phyloP scores from a whole-genome alignment of 148 eudicot species.

The Gaultheria prostrata region DNA sequence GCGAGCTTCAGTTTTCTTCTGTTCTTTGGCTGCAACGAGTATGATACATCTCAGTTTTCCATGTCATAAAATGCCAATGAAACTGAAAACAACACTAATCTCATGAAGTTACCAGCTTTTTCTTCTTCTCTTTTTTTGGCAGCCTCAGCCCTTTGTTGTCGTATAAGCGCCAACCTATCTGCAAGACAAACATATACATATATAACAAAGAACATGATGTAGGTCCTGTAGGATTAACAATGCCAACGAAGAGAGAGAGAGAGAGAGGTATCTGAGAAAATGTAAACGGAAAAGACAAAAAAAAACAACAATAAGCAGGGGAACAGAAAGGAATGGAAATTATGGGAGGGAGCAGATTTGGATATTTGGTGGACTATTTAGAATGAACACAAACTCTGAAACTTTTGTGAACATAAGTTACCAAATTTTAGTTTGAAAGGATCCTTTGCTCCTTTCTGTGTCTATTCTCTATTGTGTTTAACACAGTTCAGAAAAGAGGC shows the following conservation, averaged over 20 bases:
- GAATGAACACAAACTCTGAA: neutral
- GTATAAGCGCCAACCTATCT: slow-evolving; percentile 84
- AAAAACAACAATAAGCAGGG: neutral
- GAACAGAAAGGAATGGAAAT: neutral
- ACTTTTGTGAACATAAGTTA: neutral
- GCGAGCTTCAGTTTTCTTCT: slow-evolving; percentile 85
- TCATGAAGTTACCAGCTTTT: slow-evolving; percentile 66
- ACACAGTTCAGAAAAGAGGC: neutral
- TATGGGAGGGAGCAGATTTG: neutral
- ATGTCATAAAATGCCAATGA: neutral
- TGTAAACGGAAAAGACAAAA: neutral
- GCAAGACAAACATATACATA: slow-evolving; percentile 17
- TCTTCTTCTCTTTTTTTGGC: slow-evolving; percentile 89
- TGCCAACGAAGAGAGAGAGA: neutral
- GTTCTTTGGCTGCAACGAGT: slow-evolving; percentile 74
- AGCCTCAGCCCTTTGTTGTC: slow-evolving; percentile 91
- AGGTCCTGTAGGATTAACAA: neutral
- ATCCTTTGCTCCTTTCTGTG: no score
- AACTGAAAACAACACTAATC: neutral
- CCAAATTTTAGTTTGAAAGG: neutral
- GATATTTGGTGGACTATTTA: neutral
- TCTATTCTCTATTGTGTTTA: no score
- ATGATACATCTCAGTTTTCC: neutral
- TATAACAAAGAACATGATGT: neutral
- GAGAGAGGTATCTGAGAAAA: neutral